Evolutionary conservation across 2,329 filamentous ascomycete genomes (phyloP), one percentile per base, ranked within the genome.

Genomic region (Aureobasidium leucospermi): DNA sequence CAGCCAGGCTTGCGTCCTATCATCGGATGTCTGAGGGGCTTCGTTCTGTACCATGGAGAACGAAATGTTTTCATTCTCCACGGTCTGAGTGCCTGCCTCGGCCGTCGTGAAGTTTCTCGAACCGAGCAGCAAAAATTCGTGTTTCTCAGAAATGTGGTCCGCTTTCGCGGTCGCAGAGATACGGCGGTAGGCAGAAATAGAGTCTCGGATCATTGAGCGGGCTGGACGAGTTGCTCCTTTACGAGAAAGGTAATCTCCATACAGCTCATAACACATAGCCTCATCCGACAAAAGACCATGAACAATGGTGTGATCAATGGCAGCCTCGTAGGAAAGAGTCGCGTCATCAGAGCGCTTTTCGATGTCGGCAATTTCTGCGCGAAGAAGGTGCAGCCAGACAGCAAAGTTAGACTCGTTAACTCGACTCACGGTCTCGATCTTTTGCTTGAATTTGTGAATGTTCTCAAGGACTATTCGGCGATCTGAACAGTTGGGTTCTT

Each of bases 401-500:
- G 85, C 73, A 69, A 90, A 92, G 70, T 92, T 92, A 66, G 88
- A 79, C 52, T 86, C 79, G 15, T 83, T 87, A 31, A 87, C 78
- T 1, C 76, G 69, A 52, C 85, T 79, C 78, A 86, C 89, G 52
- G 83, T 78, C 62, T 84, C 80, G 58, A 90, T 84, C 69, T 81
- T 81, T 62, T 79, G 79, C 60, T 81, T 81, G 61, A 86, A 80
- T 2, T 75, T 73, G 29, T 76, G 75, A 3, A 90, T 74, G 62
- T 82, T 75, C 38, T 75, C 66, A 7, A 87, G 71, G 3, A 83
- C 78, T 13, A 79, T 75, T 13, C 74, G 68, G 49, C 75, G 76
- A 36, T 79, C 72, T 10, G 64, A 41, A 34, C 71, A 64, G 0
- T 69, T 63, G 10, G 72, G 70, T 8, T 75, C 63, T 16, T 75